A percentile compares a stretch with the other conserved stretches of the same genome.
Conservation (phyloP, 768 basidiomycete genomes). For the Pulveroboletus sp. region DNA sequence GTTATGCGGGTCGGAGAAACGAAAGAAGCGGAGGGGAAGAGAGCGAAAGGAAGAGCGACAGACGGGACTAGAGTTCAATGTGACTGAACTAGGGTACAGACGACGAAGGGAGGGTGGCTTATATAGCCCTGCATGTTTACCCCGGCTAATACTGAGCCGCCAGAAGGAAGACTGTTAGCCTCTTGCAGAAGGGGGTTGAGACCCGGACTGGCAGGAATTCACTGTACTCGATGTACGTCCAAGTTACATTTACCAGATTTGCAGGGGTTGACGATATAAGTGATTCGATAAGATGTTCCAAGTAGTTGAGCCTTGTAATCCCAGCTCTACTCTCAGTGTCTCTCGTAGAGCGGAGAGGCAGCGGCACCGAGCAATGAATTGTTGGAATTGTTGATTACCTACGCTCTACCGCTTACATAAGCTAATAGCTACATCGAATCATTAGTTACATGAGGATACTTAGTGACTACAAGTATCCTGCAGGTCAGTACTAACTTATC, state of each 20-base stretch:
- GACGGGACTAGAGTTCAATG: too few species aligned
- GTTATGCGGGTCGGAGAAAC: not conserved
- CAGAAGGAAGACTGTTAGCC: conserved; percentile 8
- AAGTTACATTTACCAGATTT: not conserved
- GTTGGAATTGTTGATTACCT: too few species aligned
- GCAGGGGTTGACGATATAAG: not conserved
- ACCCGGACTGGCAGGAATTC: not conserved
- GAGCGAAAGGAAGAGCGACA: too few species aligned
- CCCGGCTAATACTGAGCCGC: conserved; percentile 4
- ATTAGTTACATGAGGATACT: too few species aligned
- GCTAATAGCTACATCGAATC: too few species aligned
- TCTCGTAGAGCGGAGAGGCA: not conserved
- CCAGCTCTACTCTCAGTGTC: too few species aligned
- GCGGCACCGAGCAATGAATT: not conserved
- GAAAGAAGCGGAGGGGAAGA: not conserved
- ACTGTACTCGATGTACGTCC: not conserved
- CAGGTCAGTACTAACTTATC: too few species aligned
- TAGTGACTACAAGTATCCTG: too few species aligned
- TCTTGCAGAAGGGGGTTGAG: not conserved
- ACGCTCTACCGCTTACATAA: too few species aligned
- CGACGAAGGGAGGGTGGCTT: not conserved
- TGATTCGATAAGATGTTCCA: too few species aligned
- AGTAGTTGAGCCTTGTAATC: not conserved
- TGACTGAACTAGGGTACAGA: too few species aligned
- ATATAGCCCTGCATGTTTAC: conserved; percentile 8